Evolutionary conservation across 2,329 filamentous ascomycete species (phyloP).

Genomic region (Talaromyces sp.): DNA sequence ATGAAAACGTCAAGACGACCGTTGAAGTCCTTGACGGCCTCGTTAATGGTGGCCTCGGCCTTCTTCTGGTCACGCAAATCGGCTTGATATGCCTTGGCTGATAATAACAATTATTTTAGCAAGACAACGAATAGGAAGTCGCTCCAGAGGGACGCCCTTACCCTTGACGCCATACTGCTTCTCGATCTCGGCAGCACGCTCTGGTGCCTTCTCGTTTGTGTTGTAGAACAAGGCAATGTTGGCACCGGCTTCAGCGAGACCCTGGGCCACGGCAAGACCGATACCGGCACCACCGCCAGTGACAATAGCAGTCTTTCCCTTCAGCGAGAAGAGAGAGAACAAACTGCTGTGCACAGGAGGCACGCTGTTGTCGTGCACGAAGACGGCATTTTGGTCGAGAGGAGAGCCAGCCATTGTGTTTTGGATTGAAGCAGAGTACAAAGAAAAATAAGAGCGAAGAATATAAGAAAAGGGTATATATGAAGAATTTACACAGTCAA

Average conservation of each 20-base stretch:
- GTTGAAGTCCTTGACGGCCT: constrained; percentile 58
- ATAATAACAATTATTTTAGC: constrained; percentile 9
- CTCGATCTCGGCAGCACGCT: constrained; percentile 59
- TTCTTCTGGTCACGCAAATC: constrained; percentile 41
- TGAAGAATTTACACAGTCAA: neutral
- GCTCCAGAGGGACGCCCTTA: constrained; percentile 33
- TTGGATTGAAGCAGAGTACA: neutral
- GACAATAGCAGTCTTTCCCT: constrained; percentile 65
- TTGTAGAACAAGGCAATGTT: constrained; percentile 71
- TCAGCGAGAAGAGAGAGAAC: constrained; percentile 63
- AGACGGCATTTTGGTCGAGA: constrained; percentile 41
- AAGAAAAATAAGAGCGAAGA: neutral
- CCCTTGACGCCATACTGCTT: constrained; percentile 63
- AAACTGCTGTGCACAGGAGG: constrained; percentile 46
- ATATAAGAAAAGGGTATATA: constrained; percentile 3
- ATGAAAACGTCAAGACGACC: constrained; percentile 72
- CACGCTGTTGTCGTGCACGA: constrained; percentile 54
- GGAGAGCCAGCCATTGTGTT: constrained; percentile 32
- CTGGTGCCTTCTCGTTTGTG: constrained; percentile 59
- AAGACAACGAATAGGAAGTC: neutral
- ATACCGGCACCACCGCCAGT: constrained; percentile 67
- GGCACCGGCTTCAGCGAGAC: constrained; percentile 63
- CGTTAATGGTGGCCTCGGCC: constrained; percentile 39
- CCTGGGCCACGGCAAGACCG: constrained; percentile 60
- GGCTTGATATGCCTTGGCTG: constrained; percentile 48